Percentiles rank a stretch among this genome's conserved stretches.
phyloP scores from a whole-genome alignment of 192 early-diverging fungal genomes.

The Coemansia sp. region DNA sequence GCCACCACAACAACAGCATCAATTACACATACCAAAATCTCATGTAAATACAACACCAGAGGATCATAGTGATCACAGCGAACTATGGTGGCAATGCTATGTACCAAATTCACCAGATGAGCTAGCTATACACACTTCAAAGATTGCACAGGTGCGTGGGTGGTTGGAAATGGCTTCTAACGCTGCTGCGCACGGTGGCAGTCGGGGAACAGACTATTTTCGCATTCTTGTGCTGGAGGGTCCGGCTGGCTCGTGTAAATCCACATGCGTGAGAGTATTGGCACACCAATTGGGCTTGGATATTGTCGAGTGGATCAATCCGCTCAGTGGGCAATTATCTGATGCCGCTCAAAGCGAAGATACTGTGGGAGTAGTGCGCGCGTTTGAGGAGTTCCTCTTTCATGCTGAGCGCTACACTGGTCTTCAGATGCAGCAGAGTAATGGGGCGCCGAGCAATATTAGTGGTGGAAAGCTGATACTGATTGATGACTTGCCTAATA shows the following conservation, averaged over 20 bases:
- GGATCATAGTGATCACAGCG: constrained; percentile 10
- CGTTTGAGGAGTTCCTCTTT: constrained; percentile 57
- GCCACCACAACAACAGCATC: not conserved
- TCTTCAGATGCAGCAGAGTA: constrained; percentile 13
- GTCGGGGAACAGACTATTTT: constrained; percentile 9
- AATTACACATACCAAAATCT: not conserved
- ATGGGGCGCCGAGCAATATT: not conserved
- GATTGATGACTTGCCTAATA: constrained; percentile 62
- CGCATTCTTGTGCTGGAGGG: constrained; percentile 62
- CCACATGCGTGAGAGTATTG: constrained; percentile 58
- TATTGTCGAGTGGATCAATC: constrained; percentile 66
- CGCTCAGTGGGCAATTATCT: constrained; percentile 14
- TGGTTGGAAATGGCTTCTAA: constrained; percentile 54
- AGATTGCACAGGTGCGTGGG: constrained; percentile 55
- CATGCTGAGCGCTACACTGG: constrained; percentile 56
- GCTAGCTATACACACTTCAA: constrained; percentile 55
- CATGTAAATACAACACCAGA: not conserved
- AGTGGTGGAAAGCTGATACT: constrained; percentile 48
- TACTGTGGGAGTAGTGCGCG: constrained; percentile 45
- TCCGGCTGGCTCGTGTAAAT: constrained; percentile 67
- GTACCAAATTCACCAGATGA: constrained; percentile 34
- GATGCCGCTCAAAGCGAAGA: constrained; percentile 12
- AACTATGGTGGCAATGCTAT: constrained; percentile 50
- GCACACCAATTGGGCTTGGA: constrained; percentile 55
- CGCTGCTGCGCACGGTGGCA: constrained; percentile 16